Conservation (phyloP, 805 yeast species). For the Metschnikowia anglica region DNA sequence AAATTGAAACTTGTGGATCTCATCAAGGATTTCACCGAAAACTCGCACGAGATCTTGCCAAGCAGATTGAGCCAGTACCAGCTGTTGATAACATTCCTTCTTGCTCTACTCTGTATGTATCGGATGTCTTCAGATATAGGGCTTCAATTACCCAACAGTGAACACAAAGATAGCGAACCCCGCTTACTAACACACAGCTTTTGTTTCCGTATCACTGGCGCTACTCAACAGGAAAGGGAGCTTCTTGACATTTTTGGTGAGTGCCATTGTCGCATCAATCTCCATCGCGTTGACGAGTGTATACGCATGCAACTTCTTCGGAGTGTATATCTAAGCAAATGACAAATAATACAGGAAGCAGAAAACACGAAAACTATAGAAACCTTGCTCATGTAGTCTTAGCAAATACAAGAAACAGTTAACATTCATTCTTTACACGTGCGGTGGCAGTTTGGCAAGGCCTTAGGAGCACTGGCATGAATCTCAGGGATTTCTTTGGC, state of each 20-base stretch:
- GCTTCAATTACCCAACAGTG: too few species aligned
- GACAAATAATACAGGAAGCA: too few species aligned
- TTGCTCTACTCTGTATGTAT: conserved; percentile 19
- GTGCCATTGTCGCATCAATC: conserved; percentile 36
- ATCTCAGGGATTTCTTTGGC: too few species aligned
- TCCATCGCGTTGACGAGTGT: conserved; percentile 39
- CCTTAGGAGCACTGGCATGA: too few species aligned
- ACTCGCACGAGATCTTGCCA: conserved; percentile 17
- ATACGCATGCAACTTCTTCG: conserved; percentile 42
- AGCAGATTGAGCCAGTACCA: conserved; percentile 16
- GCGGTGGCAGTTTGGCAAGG: too few species aligned
- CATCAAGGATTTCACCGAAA: conserved; percentile 12
- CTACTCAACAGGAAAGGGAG: conserved; percentile 19
- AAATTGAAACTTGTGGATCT: conserved; percentile 13
- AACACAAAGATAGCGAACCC: too few species aligned
- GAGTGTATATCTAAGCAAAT: conserved; percentile 39
- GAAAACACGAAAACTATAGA: too few species aligned
- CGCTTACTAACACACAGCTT: conserved; percentile 19
- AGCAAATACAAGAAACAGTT: too few species aligned
- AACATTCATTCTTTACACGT: too few species aligned
- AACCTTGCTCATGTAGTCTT: too few species aligned
- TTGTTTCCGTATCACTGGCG: conserved; percentile 18
- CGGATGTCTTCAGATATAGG: not conserved
- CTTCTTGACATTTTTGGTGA: conserved; percentile 24
- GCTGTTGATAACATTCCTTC: conserved; percentile 15